phyloP scores from a whole-genome alignment of 192 early-diverging fungal genomes.

The Coemansia sp. region DNA sequence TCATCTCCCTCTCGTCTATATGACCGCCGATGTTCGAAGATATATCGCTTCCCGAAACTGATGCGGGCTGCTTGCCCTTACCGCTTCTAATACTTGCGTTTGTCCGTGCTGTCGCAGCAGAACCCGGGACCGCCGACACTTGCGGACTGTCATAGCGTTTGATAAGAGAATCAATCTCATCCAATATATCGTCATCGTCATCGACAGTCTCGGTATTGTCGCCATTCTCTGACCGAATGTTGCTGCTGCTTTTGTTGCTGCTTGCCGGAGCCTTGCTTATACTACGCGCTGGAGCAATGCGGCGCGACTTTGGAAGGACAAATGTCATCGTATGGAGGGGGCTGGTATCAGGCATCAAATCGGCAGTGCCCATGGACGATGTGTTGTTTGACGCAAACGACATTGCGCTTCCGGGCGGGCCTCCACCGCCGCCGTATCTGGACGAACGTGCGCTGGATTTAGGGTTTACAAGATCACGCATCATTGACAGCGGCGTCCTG shows the following conservation, averaged over 20 bases:
- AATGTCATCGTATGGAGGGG: slow-evolving; percentile 48
- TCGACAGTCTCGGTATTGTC: slow-evolving; percentile 42
- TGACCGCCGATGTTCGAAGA: slow-evolving; percentile 11
- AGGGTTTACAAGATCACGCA: slow-evolving; percentile 33
- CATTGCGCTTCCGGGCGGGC: slow-evolving; percentile 23
- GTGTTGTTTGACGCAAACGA: slow-evolving; percentile 36
- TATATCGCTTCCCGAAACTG: slow-evolving; percentile 12
- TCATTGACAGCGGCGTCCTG: slow-evolving; percentile 43
- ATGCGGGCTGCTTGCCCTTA: background rate
- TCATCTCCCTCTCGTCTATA: slow-evolving; percentile 25
- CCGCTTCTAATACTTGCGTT: background rate
- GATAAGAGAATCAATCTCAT: slow-evolving; percentile 45
- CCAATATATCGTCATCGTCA: slow-evolving; percentile 42
- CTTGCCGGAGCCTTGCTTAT: slow-evolving; percentile 2
- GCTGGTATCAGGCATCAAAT: slow-evolving; percentile 49
- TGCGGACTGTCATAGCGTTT: slow-evolving; percentile 38
- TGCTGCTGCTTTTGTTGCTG: background rate
- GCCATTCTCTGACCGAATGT: background rate
- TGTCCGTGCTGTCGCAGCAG: background rate
- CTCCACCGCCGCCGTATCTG: background rate
- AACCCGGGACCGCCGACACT: background rate
- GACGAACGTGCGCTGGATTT: slow-evolving; percentile 6
- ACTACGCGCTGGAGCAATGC: slow-evolving; percentile 17
- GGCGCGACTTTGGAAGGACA: slow-evolving; percentile 36
- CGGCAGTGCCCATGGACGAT: slow-evolving; percentile 43